Percentiles rank a stretch among this genome's conserved stretches.
These are phyloP conservation scores for Blastocystis sp. DNA, from an alignment of 352 stramenopile species.

Conservation along the genomic window DNA sequence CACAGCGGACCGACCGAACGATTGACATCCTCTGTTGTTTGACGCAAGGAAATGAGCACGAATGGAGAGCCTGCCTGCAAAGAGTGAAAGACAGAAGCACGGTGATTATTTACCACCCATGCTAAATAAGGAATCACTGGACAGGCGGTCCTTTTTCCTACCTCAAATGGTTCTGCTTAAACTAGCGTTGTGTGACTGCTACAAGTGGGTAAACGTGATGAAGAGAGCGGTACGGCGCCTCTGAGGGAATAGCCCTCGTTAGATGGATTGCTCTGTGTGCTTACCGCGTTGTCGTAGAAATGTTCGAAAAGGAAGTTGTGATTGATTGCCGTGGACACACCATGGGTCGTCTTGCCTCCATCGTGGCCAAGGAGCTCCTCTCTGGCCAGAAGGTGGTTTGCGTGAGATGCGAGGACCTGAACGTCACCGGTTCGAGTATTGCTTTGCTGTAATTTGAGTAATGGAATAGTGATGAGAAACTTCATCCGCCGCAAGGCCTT, in stretches of 20 bases:
- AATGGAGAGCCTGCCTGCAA: background rate
- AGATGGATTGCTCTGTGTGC: background rate
- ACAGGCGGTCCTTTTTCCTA: background rate
- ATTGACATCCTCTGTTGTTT: background rate
- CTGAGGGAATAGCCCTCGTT: background rate
- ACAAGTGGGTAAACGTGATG: background rate
- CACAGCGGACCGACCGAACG: background rate
- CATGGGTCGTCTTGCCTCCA: conserved; percentile 91
- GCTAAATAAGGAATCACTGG: background rate
- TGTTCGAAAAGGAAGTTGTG: conserved; percentile 89
- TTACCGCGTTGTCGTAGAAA: conserved; percentile 5
- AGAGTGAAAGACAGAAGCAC: background rate
- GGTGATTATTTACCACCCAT: background rate
- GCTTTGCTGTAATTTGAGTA: too few species aligned
- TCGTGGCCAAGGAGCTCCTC: conserved; percentile 98
- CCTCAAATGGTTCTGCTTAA: background rate
- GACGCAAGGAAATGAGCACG: background rate
- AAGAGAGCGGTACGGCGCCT: background rate
- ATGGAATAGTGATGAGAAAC: too few species aligned
- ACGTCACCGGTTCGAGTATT: background rate
- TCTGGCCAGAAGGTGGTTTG: conserved; percentile 70
- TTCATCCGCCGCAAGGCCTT: too few species aligned
- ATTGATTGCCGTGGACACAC: conserved; percentile 97
- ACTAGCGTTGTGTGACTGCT: background rate
- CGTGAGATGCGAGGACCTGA: too few species aligned